Evolutionary conservation across 106 monocot species (phyloP).

Genomic region (Dendrobium catenatum): DNA sequence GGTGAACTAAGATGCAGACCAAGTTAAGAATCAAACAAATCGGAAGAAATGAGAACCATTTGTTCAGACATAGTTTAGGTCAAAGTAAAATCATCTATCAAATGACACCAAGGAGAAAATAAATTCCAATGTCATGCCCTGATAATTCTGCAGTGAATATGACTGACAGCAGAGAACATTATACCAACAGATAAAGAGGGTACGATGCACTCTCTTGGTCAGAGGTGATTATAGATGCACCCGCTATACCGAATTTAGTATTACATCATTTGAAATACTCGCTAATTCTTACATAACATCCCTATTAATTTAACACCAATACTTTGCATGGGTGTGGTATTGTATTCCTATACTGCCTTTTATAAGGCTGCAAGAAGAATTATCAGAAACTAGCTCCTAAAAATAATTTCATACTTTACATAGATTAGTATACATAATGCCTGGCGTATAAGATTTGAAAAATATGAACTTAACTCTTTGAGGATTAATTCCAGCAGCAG

Average conservation of each 20-base stretch:
- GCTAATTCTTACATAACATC: not conserved
- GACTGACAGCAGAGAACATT: not conserved
- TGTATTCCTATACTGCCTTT: not conserved
- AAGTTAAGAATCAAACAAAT: not conserved
- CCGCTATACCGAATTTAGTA: not conserved
- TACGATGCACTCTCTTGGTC: not conserved
- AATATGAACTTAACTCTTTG: constrained; percentile 54
- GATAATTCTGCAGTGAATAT: not conserved
- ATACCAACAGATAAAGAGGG: not conserved
- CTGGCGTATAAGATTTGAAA: not conserved
- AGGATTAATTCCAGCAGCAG: constrained; percentile 99
- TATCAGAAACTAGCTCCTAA: not conserved
- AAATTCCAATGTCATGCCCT: not conserved
- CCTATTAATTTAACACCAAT: not conserved
- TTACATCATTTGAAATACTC: not conserved
- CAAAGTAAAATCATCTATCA: not conserved
- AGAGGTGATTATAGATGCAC: not conserved
- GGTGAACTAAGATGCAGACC: not conserved
- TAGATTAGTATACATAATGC: not conserved
- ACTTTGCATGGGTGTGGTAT: not conserved
- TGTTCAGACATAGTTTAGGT: not conserved
- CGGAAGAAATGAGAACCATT: not conserved
- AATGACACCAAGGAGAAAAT: not conserved
- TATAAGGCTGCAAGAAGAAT: not conserved
- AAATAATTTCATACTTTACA: not conserved